These are phyloP conservation scores for Trichoderma sp. DNA, from an alignment of 2,329 filamentous ascomycete genomes.

Conservation along the genomic window DNA sequence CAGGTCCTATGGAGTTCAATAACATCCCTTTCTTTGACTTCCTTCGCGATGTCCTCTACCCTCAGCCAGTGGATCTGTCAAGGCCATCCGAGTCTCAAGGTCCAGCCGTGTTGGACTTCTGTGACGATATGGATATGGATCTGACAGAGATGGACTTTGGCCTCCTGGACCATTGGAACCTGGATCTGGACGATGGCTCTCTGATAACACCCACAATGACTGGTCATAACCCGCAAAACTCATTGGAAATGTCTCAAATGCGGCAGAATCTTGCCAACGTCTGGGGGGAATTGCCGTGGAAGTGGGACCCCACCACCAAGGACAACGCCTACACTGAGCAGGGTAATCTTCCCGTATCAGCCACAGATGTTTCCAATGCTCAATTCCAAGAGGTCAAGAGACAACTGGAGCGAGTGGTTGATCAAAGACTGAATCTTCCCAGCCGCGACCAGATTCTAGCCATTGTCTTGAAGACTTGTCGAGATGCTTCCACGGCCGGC, in stretches of 20 bases:
- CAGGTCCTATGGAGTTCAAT: constrained; percentile 30
- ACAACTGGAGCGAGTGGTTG: constrained; percentile 40
- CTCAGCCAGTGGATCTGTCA: constrained; percentile 41
- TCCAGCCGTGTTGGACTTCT: constrained; percentile 49
- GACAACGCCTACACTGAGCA: constrained; percentile 47
- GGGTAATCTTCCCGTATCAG: constrained; percentile 44
- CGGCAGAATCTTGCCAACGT: constrained; percentile 47
- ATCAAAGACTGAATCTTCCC: constrained; percentile 45
- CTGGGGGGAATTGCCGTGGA: constrained; percentile 51
- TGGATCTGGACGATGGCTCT: constrained; percentile 31
- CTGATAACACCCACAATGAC: not conserved
- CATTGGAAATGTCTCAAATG: constrained; percentile 46
- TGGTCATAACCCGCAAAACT: constrained; percentile 34
- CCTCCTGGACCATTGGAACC: constrained; percentile 49
- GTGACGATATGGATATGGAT: constrained; percentile 48
- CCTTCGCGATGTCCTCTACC: constrained; percentile 50
- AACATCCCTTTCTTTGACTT: constrained; percentile 50
- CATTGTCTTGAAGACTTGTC: constrained; percentile 60
- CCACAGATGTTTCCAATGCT: constrained; percentile 37
- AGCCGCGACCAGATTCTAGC: constrained; percentile 62
- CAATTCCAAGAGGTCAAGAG: constrained; percentile 41
- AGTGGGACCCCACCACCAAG: constrained; percentile 46
- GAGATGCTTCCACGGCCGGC: constrained; percentile 46
- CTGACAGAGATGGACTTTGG: constrained; percentile 53
- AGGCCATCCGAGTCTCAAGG: constrained; percentile 41